phyloP scores from a whole-genome alignment of 305 asterid species.

The Fraxinus albicans region DNA sequence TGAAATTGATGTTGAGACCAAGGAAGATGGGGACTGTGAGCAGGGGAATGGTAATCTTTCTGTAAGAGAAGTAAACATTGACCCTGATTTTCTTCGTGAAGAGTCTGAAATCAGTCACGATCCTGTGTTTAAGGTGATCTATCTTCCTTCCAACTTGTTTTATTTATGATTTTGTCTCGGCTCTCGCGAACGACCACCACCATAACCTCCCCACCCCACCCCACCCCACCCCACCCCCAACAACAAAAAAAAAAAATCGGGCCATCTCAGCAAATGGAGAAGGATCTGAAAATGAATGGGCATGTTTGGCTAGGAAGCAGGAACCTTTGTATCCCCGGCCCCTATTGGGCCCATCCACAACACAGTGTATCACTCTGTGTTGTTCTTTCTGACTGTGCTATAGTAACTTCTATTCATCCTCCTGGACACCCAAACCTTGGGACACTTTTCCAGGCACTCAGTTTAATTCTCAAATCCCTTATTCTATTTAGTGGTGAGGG shows the following conservation, averaged over 20 bases:
- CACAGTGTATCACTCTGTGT: not conserved
- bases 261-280: not conserved
- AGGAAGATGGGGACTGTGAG: conserved; percentile 39
- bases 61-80: conserved; percentile 48
- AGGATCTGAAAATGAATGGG: not conserved
- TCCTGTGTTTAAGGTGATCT: conserved; percentile 64
- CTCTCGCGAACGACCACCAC: too few species aligned
- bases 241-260: not conserved
- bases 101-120: conserved; percentile 59
- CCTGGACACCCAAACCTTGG: not conserved
- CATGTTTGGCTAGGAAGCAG: not conserved
- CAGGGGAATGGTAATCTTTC: conserved; percentile 32
- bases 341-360: not conserved
- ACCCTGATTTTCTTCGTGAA: conserved; percentile 63
- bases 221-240: not conserved
- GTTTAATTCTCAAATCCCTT: not conserved
- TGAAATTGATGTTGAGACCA: conserved; percentile 53
- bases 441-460: not conserved
- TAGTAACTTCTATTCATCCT: not conserved
- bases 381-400: not conserved
- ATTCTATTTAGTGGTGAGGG: not conserved
- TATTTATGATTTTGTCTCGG: not conserved
- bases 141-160: not conserved
- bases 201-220: not conserved
- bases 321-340: not conserved